A percentile compares a stretch with the other conserved stretches of the same genome.
phyloP scores from a whole-genome alignment of 2,329 filamentous ascomycete species.

The Aspergillus novofumigatus region DNA sequence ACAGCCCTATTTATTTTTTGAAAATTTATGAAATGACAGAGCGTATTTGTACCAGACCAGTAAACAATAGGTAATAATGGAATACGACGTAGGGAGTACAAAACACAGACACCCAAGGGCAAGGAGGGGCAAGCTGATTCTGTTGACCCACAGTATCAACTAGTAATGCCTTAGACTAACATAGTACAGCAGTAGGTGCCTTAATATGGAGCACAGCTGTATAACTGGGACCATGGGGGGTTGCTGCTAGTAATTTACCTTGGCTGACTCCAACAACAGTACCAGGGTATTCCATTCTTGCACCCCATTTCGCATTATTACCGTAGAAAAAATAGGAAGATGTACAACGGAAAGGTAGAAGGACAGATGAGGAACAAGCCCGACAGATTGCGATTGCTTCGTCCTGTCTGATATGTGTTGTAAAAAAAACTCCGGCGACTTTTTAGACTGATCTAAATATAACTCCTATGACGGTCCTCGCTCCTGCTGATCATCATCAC shows the following conservation, averaged over 20 bases:
- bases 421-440: neutral
- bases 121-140: neutral
- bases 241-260: too few relatives aligned
- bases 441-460: neutral
- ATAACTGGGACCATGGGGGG: too few relatives aligned
- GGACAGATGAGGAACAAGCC: neutral
- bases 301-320: too few relatives aligned
- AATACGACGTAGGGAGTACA: too few relatives aligned
- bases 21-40: neutral
- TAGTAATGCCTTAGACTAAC: neutral
- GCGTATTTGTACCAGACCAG: neutral
- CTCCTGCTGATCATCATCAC: constrained; percentile 4
- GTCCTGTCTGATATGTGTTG: neutral
- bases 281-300: neutral
- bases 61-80: too few relatives aligned
- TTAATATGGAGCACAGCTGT: too few relatives aligned
- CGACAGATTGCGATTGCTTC: neutral
- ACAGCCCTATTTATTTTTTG: neutral
- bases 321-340: too few relatives aligned
- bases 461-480: constrained; percentile 6
- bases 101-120: neutral
- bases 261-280: neutral
- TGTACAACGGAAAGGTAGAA: neutral
- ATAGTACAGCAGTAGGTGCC: too few relatives aligned
- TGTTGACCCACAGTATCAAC: neutral